A percentile compares a stretch with the other conserved stretches of the same genome.
Evolutionary conservation across 352 stramenopile genomes (phyloP).

Genomic region (Blastocystis sp.): DNA sequence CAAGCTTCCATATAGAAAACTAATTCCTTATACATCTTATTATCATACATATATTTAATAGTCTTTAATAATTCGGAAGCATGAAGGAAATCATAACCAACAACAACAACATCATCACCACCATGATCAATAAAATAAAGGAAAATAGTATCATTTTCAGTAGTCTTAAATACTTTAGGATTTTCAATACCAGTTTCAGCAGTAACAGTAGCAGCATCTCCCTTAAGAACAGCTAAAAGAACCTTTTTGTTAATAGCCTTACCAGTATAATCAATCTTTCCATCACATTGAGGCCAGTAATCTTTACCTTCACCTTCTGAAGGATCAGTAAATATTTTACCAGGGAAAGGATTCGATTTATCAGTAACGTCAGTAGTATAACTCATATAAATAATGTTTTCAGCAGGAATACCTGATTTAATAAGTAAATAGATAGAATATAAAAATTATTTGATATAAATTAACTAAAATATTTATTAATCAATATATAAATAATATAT

Average conservation of each 20-base stretch:
- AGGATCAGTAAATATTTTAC: conserved; percentile 12
- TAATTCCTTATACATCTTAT: conserved; percentile 26
- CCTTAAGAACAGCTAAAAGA: conserved; percentile 44
- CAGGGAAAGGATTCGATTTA: not conserved
- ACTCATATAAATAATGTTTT: conserved; percentile 25
- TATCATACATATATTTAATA: conserved; percentile 3
- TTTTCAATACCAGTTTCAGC: conserved; percentile 40
- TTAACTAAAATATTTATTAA: too few species aligned
- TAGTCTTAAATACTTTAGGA: conserved; percentile 58
- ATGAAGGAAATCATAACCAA: too few species aligned
- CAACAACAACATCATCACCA: conserved; percentile 53
- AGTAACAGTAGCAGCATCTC: conserved; percentile 47
- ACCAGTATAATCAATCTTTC: not conserved
- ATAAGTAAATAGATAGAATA: not conserved
- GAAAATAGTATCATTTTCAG: conserved; percentile 58
- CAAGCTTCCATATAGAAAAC: conserved; percentile 33
- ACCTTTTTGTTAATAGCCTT: not conserved
- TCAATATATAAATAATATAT: too few species aligned
- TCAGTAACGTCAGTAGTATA: not conserved
- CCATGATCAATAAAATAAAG: conserved; percentile 70
- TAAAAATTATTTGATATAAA: not conserved
- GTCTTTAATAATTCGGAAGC: not conserved
- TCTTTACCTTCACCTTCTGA: not conserved
- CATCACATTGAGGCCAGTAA: not conserved
- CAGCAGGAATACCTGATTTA: too few species aligned